phyloP scores from a whole-genome alignment of 1,284 basidiomycete genomes.

The Cutaneotrichosporon dermatis region DNA sequence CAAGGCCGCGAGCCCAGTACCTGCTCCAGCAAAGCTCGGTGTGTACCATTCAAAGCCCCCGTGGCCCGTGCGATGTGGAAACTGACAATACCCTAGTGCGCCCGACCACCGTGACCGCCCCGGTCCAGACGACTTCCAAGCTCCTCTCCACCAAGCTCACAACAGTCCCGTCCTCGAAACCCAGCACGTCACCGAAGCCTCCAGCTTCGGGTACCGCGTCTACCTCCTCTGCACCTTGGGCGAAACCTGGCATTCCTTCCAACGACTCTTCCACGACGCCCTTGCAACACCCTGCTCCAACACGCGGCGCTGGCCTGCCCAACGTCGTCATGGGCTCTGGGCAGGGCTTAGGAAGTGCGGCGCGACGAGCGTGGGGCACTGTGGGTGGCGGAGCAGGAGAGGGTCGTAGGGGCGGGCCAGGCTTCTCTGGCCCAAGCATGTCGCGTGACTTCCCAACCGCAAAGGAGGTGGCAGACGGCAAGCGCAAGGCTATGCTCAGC shows the following conservation, averaged over 20 bases:
- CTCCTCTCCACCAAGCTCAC: constrained; percentile 48
- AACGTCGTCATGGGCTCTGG: constrained; percentile 32
- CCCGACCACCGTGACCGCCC: constrained; percentile 49
- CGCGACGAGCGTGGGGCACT: constrained; percentile 24
- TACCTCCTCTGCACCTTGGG: constrained; percentile 41
- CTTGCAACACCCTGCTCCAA: constrained; percentile 34
- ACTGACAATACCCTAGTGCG: constrained; percentile 27
- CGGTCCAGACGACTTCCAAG: constrained; percentile 57
- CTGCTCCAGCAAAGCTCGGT: constrained; percentile 22
- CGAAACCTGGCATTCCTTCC: constrained; percentile 27
- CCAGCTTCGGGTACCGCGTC: constrained; percentile 6
- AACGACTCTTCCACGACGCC: constrained; percentile 10
- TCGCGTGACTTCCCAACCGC: constrained; percentile 72
- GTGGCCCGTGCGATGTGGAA: constrained; percentile 1
- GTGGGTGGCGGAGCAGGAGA: constrained; percentile 3
- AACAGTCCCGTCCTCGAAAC: constrained; percentile 14
- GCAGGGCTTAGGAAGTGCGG: constrained; percentile 23
- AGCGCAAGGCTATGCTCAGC: constrained; percentile 34
- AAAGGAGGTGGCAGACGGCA: constrained; percentile 74
- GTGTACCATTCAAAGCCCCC: not conserved
- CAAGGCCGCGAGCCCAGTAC: constrained; percentile 57
- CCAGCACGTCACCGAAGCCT: constrained; percentile 32
- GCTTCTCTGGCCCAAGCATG: constrained; percentile 15
- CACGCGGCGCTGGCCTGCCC: constrained; percentile 14
- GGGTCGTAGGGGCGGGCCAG: too few relatives aligned